Percentiles rank a stretch among this genome's conserved stretches.
Conservation (phyloP, 1,284 basidiomycete species). For the Fomitopsis palustris region DNA sequence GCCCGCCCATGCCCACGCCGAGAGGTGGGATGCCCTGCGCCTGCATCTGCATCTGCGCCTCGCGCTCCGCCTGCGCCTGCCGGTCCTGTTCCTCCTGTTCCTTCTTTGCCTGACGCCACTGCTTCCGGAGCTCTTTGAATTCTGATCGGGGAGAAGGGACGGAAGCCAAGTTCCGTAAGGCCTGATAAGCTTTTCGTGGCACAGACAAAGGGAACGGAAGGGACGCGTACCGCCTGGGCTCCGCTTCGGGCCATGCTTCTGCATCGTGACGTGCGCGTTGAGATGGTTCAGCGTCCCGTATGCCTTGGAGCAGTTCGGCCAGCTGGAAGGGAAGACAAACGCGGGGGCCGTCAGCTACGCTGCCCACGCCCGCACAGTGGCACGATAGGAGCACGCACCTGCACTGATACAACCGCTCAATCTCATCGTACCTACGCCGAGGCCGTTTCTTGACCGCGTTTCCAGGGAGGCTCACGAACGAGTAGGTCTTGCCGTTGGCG, state of each 20-base stretch:
- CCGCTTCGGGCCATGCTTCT: slow-evolving; percentile 84
- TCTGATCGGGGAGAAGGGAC: slow-evolving; percentile 46
- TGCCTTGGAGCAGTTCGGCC: slow-evolving; percentile 80
- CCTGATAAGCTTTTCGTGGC: not conserved
- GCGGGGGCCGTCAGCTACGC: not conserved
- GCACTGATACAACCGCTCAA: slow-evolving; percentile 88
- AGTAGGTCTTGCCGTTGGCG: slow-evolving; percentile 64
- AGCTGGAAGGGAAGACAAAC: slow-evolving; percentile 32
- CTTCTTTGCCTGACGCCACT: slow-evolving; percentile 93
- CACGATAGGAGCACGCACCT: slow-evolving; percentile 19
- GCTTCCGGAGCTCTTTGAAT: slow-evolving; percentile 96
- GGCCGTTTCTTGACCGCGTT: slow-evolving; percentile 82
- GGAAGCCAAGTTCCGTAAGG: slow-evolving; percentile 3
- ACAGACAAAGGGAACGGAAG: not conserved
- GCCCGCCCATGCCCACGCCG: not conserved
- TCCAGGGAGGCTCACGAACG: slow-evolving; percentile 76
- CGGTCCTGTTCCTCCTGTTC: slow-evolving; percentile 41
- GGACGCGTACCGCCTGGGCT: slow-evolving; percentile 74
- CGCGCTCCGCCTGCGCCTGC: slow-evolving; percentile 14
- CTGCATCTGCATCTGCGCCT: slow-evolving; percentile 9
- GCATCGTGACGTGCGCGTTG: slow-evolving; percentile 92
- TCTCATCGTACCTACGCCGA: slow-evolving; percentile 83
- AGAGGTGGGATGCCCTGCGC: slow-evolving; percentile 4
- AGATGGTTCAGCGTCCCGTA: slow-evolving; percentile 91
- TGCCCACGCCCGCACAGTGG: not conserved